Conservation (phyloP, 345 rosid species). For the Populus pruinosa region DNA sequence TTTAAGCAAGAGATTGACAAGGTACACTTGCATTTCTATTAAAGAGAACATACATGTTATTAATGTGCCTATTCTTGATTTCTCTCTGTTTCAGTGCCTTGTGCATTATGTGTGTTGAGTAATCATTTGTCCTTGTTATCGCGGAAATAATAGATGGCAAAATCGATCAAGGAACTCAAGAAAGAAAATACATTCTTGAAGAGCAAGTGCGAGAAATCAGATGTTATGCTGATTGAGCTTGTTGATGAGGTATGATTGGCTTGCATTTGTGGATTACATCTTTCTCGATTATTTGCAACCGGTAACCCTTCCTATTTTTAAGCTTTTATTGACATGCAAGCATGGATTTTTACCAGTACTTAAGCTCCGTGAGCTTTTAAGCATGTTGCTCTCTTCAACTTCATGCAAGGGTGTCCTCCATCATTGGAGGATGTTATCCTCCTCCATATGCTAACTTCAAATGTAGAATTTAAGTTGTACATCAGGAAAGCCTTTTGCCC, state of each 20-base stretch:
- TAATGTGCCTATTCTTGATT: neutral
- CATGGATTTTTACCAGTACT: no score
- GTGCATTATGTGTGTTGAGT: neutral
- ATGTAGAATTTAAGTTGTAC: neutral
- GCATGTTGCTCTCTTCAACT: neutral
- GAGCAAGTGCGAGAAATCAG: slow-evolving; percentile 80
- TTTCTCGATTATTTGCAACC: neutral
- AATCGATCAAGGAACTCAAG: slow-evolving; percentile 79
- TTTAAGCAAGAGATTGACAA: slow-evolving; percentile 91
- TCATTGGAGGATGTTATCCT: neutral
- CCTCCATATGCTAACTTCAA: neutral
- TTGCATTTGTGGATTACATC: neutral
- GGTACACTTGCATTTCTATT: slow-evolving; percentile 35
- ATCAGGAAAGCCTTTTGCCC: no score
- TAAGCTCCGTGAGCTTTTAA: no score
- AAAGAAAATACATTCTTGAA: slow-evolving; percentile 85
- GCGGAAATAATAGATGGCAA: slow-evolving; percentile 57
- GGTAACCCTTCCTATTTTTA: neutral
- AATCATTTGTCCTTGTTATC: neutral
- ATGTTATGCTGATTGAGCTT: slow-evolving; percentile 66
- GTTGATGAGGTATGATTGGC: slow-evolving; percentile 70
- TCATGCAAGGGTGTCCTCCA: neutral
- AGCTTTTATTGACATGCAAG: no score
- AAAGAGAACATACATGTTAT: neutral
- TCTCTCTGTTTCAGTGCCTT: neutral